Percentiles rank a stretch among this genome's conserved stretches.
Evolutionary conservation across 2,329 filamentous ascomycete genomes (phyloP).

Genomic region (Colletotrichum tamarilloi): DNA sequence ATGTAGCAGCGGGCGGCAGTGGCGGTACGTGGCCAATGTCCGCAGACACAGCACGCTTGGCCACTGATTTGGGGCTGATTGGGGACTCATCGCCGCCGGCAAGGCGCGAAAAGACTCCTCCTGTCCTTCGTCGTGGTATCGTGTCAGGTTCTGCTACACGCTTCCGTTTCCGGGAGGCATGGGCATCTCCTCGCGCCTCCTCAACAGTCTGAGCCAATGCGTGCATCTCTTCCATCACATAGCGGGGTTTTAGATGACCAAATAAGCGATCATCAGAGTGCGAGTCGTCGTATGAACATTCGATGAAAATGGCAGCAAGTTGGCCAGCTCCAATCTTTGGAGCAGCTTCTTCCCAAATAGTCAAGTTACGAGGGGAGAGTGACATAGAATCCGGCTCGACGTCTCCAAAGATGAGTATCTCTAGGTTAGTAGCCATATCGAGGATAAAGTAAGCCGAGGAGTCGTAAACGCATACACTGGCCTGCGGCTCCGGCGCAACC

Average conservation of each 20-base stretch:
- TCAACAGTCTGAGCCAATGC: slow-evolving; percentile 78
- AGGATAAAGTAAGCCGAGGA: slow-evolving; percentile 95
- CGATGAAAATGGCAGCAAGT: slow-evolving; percentile 88
- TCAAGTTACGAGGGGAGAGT: slow-evolving; percentile 80
- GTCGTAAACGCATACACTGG: slow-evolving; percentile 78
- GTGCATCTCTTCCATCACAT: slow-evolving; percentile 82
- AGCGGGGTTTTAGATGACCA: slow-evolving; percentile 87
- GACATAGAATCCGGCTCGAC: slow-evolving; percentile 93
- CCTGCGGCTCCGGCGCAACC: slow-evolving; percentile 39
- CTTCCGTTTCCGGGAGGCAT: slow-evolving; percentile 71
- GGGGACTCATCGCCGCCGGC: slow-evolving; percentile 53
- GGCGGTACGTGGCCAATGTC: slow-evolving; percentile 57
- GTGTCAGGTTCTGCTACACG: slow-evolving; percentile 56
- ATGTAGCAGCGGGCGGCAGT: slow-evolving; percentile 49
- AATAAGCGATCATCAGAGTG: slow-evolving; percentile 83
- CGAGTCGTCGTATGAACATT: slow-evolving; percentile 91
- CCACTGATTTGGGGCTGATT: slow-evolving; percentile 62
- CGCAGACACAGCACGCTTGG: slow-evolving; percentile 21
- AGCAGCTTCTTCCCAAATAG: slow-evolving; percentile 89
- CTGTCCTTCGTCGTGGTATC: slow-evolving; percentile 29
- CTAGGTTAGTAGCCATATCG: slow-evolving; percentile 74
- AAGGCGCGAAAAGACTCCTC: slow-evolving; percentile 30
- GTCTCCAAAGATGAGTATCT: slow-evolving; percentile 95
- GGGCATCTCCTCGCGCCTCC: slow-evolving; percentile 54
- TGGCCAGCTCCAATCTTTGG: slow-evolving; percentile 81